Evolutionary conservation across 192 early-diverging fungal species (phyloP), one percentile per base, ranked within the genome.

Genomic region (Linnemannia hyalina): DNA sequence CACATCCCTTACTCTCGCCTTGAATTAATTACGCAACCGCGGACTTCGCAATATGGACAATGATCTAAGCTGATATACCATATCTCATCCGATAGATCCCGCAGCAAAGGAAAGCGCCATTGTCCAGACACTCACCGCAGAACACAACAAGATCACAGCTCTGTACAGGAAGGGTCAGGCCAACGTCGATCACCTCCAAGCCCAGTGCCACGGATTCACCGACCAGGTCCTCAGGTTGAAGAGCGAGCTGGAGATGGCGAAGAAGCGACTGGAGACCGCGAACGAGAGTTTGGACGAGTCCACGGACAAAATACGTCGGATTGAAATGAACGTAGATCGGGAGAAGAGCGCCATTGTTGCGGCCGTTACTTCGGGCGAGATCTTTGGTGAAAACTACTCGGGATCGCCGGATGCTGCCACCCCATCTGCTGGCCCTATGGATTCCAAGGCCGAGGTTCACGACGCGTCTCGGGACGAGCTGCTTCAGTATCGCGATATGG

Each of bases 391-490:
- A 75, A 81, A 86, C 26, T 80, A 81, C 35, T 60, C 26, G 10
- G 84, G 75, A 20, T 74, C 70, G 2, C 79, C 80, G 5, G 76
- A 77, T 73, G 70, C 76, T 10, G 65, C 42, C 4, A 63, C 72
- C 2, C 71, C 79, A 7, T 68, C 80, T 13, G 41, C 57, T 74
- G 80, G 76, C 4, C 75, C 70, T 26, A 41, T 69, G 13, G 49
- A 68, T 54, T 38, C 36, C 35, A 86, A 86, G 35, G 44, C 71
- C 44, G 84, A 86, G 15, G 41, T 63, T 32, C 75, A 80, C 23
- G 84, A 86, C 23, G 75, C 73, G 18, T 86, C 84, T 16, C 69
- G 72, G 15, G 86, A 88, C 6, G 81, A 88, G 38, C 69, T 82
- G 20, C 47, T 83, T 26, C 86, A 79, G 26, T 82, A 76, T 63